Evolutionary conservation across 495 filamentous ascomycete species (phyloP), one percentile per base, ranked within the genome.

Genomic region (Penicillium verhagenii): DNA sequence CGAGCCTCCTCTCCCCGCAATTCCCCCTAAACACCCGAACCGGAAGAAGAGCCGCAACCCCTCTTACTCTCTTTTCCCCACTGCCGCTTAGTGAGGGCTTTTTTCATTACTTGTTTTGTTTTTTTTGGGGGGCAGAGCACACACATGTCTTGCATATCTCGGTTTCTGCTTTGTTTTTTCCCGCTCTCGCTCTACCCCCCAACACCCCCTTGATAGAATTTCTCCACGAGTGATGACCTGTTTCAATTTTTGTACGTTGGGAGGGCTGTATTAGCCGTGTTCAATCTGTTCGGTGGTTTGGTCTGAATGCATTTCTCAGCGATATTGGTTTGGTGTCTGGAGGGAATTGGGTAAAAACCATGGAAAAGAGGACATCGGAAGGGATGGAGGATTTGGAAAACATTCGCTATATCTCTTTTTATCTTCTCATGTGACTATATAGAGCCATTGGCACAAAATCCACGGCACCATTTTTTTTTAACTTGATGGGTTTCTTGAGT

Each of bases 51-150:
- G 56, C 59, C 68, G 73, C 47, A 68, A 67, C 20, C 58, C 71
- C 16, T 76, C 73, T 18, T 78, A 78, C 57, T 78, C 75, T 40
- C 72, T 78, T 52, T 78, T 78, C 52, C 75, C 74, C 7, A 57
- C 72, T 18, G 53, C 60, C 21, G 51, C 64, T 39, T 51, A 60
- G 3, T 58, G 25, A 64, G 52, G 50, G 37, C 18, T 44, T 20
- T 43, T 43, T 10, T 25, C 45, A 28, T 50, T n/a, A n/a, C n/a
- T n/a, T 45, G 38, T 50, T 33, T 28, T 39, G 3, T 50, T 65
- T 56, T 21, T 43, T 42, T 56, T 2, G 19, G 25, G 44, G 43
- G n/a, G n/a, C n/a, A n/a, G 38, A 48, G 35, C 42, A 35, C 47
- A 40, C 39, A 50, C 39, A 38, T 56, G 50, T 61, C 29, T 50